Percentiles rank a stretch among this genome's conserved stretches.
Evolutionary conservation across 2,329 filamentous ascomycete species (phyloP).

Genomic region (Dactylellina parvicollis): DNA sequence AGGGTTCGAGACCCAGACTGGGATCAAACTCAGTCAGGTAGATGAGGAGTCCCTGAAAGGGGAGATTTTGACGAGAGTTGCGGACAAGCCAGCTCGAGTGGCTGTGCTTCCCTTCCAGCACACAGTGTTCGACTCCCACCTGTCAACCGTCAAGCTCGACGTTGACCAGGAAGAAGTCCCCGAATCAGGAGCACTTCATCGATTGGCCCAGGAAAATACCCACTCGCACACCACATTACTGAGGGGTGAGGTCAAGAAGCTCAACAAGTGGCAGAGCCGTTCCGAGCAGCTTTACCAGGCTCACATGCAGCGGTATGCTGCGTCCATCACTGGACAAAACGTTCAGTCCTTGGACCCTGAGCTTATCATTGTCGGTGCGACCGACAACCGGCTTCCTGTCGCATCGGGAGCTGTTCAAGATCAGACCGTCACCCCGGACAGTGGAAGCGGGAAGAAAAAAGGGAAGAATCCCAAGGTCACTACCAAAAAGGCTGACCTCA

Average conservation of each 20-base stretch:
- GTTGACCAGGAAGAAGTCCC: background rate
- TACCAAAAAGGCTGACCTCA: constrained; percentile 43
- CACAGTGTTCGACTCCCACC: constrained; percentile 15
- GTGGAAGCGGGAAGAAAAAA: background rate
- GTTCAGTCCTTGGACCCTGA: constrained; percentile 74
- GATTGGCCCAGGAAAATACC: constrained; percentile 27
- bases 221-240: constrained; percentile 50
- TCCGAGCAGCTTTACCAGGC: constrained; percentile 73
- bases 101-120: constrained; percentile 27
- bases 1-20: constrained; percentile 19
- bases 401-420: background rate
- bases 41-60: background rate
- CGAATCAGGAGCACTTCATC: background rate
- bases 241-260: constrained; percentile 62
- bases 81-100: background rate
- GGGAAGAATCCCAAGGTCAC: background rate
- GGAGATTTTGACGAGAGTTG: background rate
- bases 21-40: background rate
- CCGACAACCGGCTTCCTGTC: constrained; percentile 27
- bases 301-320: constrained; percentile 75
- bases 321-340: constrained; percentile 72
- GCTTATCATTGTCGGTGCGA: constrained; percentile 67
- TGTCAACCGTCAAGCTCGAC: constrained; percentile 22
- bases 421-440: background rate
- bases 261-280: constrained; percentile 58